A percentile compares a stretch with the other conserved stretches of the same genome.
Evolutionary conservation across 2,329 filamentous ascomycete genomes (phyloP).

Genomic region (Claviceps maximensis): DNA sequence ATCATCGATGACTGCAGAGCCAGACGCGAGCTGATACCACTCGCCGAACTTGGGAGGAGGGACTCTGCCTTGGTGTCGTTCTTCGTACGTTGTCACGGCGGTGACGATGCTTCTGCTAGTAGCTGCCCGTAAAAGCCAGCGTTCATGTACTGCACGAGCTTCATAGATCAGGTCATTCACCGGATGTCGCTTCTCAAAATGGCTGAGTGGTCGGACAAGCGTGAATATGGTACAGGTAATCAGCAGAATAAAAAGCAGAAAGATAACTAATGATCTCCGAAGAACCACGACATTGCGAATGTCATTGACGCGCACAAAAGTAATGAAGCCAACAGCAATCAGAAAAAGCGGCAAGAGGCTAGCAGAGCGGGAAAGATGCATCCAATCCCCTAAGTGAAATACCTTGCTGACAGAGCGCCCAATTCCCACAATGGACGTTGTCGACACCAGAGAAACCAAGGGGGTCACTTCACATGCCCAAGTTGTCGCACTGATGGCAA

Average conservation of each 20-base stretch:
- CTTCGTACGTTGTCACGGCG: constrained; percentile 35
- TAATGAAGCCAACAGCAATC: constrained; percentile 26
- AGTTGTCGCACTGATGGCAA: constrained; percentile 31
- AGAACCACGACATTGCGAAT: constrained; percentile 30
- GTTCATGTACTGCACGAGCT: constrained; percentile 31
- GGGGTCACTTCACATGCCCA: constrained; percentile 35
- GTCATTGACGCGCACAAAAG: constrained; percentile 31
- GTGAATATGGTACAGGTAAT: constrained; percentile 25
- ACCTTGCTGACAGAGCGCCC: constrained; percentile 23
- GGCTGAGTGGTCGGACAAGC: constrained; percentile 16
- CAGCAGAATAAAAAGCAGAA: constrained; percentile 25
- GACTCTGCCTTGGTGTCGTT: constrained; percentile 45
- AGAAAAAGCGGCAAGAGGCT: constrained; percentile 26
- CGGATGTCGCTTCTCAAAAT: constrained; percentile 27
- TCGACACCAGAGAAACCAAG: constrained; percentile 26
- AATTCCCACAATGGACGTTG: constrained; percentile 30
- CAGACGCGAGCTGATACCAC: constrained; percentile 68
- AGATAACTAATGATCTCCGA: constrained; percentile 25
- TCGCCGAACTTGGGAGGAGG: constrained; percentile 73
- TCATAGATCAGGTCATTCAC: constrained; percentile 36
- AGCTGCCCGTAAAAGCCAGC: constrained; percentile 34
- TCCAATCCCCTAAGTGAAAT: constrained; percentile 29
- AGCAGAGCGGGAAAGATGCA: constrained; percentile 24
- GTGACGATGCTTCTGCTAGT: constrained; percentile 33
- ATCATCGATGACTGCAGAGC: constrained; percentile 64